Percentiles rank a stretch among this genome's conserved stretches.
Evolutionary conservation across 371 early-diverging fungal species (phyloP).

Genomic region (Rhizopus arrhizus): DNA sequence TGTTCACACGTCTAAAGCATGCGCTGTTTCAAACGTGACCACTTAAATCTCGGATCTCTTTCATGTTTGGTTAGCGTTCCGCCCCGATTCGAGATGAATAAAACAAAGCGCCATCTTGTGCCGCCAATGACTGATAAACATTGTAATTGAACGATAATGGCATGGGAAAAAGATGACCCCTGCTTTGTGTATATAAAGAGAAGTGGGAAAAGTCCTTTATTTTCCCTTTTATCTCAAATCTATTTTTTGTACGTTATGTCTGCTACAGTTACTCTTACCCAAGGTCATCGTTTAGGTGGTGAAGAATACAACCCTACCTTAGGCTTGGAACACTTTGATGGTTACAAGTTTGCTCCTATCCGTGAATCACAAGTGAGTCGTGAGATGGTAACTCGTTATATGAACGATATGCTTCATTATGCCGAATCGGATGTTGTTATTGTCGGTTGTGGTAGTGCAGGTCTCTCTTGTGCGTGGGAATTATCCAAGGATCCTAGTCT

Average conservation of each 20-base stretch:
- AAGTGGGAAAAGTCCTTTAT: not conserved
- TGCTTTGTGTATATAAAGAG: not conserved
- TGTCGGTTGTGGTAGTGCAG: slow-evolving; percentile 71
- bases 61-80: not conserved
- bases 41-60: not conserved
- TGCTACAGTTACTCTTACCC: slow-evolving; percentile 21
- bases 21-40: no score
- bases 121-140: no score
- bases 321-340: slow-evolving; percentile 33
- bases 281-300: slow-evolving; percentile 42
- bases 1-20: no score
- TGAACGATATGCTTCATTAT: slow-evolving; percentile 64
- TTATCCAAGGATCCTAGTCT: slow-evolving; percentile 67
- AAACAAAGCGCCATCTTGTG: no score
- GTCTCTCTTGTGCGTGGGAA: slow-evolving; percentile 70
- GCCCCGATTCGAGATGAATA: not conserved
- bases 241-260: slow-evolving; percentile 15
- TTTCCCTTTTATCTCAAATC: slow-evolving; percentile 17
- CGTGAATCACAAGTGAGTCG: slow-evolving; percentile 71
- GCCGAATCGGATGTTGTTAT: slow-evolving; percentile 77
- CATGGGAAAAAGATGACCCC: no score
- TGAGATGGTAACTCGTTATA: slow-evolving; percentile 74
- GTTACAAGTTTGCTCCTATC: slow-evolving; percentile 61
- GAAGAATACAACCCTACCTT: slow-evolving; percentile 27
- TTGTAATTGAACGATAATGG: no score